Conservation (phyloP, 2,329 filamentous ascomycete species). For the Fusarium sublunatum region DNA sequence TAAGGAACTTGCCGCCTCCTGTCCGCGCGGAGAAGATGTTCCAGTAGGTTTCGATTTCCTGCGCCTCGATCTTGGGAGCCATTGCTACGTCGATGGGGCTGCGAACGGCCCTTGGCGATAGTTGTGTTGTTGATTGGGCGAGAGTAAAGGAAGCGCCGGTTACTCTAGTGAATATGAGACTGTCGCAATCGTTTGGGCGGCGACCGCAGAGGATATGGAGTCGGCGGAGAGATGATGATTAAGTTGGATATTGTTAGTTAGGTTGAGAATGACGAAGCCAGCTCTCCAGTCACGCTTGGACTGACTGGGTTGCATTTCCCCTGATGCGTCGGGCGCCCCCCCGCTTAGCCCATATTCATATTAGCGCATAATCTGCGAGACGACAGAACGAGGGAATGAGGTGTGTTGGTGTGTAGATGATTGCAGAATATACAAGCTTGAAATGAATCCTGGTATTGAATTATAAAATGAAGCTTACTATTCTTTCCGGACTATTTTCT, state of each 20-base stretch:
- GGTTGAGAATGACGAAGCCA: constrained; percentile 47
- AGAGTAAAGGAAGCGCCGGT: constrained; percentile 5
- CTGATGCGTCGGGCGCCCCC: constrained; percentile 38
- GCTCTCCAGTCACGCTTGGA: constrained; percentile 46
- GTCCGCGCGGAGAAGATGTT: constrained; percentile 71
- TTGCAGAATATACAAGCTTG: constrained; percentile 5
- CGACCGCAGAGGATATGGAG: constrained; percentile 21
- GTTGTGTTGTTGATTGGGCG: constrained; percentile 2
- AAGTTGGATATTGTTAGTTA: constrained; percentile 1
- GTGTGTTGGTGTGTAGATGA: background rate
- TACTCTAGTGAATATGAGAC: background rate
- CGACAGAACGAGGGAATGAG: no score
- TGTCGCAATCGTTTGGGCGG: constrained; percentile 31
- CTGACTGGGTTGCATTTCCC: constrained; percentile 42
- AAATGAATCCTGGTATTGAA: no score
- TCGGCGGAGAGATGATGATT: constrained; percentile 25
- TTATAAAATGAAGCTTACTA: no score
- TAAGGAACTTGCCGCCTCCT: constrained; percentile 69
- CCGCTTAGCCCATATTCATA: constrained; percentile 44
- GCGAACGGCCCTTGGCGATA: constrained; percentile 4
- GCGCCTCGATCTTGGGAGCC: constrained; percentile 70
- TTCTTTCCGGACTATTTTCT: no score
- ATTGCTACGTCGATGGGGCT: constrained; percentile 52
- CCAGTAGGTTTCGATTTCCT: constrained; percentile 74
- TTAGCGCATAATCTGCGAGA: constrained; percentile 42